Evolutionary conservation across 805 yeast species (phyloP), one percentile per base, ranked within the genome.

Genomic region (Yarrowia keelungensis): DNA sequence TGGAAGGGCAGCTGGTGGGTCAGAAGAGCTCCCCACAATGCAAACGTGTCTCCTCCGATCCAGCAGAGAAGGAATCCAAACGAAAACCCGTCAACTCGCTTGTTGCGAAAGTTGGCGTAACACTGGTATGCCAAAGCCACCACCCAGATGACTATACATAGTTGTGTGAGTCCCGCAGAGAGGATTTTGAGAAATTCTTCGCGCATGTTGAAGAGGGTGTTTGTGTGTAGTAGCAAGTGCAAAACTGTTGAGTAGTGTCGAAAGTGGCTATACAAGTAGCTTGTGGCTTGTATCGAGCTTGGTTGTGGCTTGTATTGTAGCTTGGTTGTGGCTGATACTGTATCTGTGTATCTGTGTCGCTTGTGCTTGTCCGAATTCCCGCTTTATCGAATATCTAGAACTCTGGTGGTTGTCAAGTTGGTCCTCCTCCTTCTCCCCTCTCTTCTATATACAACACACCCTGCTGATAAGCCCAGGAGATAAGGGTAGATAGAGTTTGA

Each of bases 1-100:
- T 92, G 98, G 78, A 92, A 93, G n/a, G 89, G 86, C 58, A 92
- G 80, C 70, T 93, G 97, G 8, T 85, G 76, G 0, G 97, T 92
- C 58, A 92, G 75, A 0, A 90, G 70, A 70, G 97, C 91, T 0
- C 97, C 98, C 14, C 77, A 36, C 22, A 88, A 80, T 71, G 87
- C 86, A 14, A 88, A 75, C 41, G 82, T 76, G 74, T 87, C 91
- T 10, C 93, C 94, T 67, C 82, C 74, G 70, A 87, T 83, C 92
- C 92, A 89, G 69, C 86, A 83, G 11, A 82, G 71, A 3, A 89
- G 81, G 72, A 89, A 89, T 5, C 82, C 81, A 41, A 85, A 81
- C 12, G 91, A 86, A 26, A 89, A 80, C 2, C 93, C 93, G 19
- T 85, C 90, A 5, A 90, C 90, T 1, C 90, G 84, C 71, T 86